A percentile compares a stretch with the other conserved stretches of the same genome.
Conservation (phyloP, 1,284 basidiomycete species). For the Moesziomyces sp. region DNA sequence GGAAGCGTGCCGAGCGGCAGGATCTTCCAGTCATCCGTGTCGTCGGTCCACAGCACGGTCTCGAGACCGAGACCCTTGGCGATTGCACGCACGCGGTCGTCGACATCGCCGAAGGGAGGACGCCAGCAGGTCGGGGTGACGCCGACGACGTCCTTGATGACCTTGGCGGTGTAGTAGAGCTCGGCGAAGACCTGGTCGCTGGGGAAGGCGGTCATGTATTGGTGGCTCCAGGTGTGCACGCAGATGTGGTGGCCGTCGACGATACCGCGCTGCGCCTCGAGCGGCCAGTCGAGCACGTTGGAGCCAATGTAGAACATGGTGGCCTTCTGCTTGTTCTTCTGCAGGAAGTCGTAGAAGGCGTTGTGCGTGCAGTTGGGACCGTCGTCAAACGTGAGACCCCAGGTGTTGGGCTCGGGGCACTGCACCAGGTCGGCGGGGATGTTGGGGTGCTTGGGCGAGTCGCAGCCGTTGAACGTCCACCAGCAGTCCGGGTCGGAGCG, state of each 20-base stretch:
- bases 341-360: conserved; percentile 71
- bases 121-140: conserved; percentile 71
- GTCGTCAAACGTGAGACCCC: conserved; percentile 72
- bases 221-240: conserved; percentile 69
- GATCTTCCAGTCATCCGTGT: conserved; percentile 70
- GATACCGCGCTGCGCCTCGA: conserved; percentile 71
- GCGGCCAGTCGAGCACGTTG: conserved; percentile 72
- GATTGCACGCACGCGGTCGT: conserved; percentile 72
- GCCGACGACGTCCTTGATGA: conserved; percentile 71
- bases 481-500: conserved; percentile 63
- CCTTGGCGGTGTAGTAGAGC: conserved; percentile 72
- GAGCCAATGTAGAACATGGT: conserved; percentile 71
- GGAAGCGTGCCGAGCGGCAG: conserved; percentile 65
- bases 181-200: conserved; percentile 72
- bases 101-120: conserved; percentile 72
- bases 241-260: conserved; percentile 63
- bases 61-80: conserved; percentile 70
- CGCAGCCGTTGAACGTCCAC: conserved; percentile 61
- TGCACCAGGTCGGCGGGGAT: conserved; percentile 68
- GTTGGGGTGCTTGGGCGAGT: conserved; percentile 59
- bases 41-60: conserved; percentile 71
- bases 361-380: conserved; percentile 71
- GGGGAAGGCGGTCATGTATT: conserved; percentile 71
- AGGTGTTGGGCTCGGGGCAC: conserved; percentile 71
- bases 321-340: conserved; percentile 70